phyloP scores from a whole-genome alignment of 2,329 filamentous ascomycete genomes.

The Colletotrichum sp. region DNA sequence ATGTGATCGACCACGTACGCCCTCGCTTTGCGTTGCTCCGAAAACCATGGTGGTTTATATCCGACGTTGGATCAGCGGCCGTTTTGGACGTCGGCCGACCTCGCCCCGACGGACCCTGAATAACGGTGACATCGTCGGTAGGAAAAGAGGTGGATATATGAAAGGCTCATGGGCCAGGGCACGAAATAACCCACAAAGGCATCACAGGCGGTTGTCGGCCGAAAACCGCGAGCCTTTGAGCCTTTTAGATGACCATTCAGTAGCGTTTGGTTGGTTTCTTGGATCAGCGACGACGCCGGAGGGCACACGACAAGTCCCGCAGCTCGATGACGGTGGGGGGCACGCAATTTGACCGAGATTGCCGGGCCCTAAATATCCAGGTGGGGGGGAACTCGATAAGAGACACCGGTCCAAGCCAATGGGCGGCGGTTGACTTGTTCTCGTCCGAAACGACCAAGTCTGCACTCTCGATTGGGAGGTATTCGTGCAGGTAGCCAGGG shows the following conservation, averaged over 20 bases:
- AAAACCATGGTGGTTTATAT: slow-evolving; percentile 10
- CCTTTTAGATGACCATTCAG: slow-evolving; percentile 7
- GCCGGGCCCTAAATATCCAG: slow-evolving; percentile 17
- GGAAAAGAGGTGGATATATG: background rate
- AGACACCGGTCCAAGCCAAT: slow-evolving; percentile 7
- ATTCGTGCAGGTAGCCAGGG: background rate
- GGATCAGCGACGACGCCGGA: background rate
- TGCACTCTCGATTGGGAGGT: background rate
- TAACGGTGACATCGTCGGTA: background rate
- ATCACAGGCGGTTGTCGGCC: background rate
- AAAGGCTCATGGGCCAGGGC: background rate
- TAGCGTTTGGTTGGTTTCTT: slow-evolving; percentile 10
- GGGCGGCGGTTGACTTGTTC: background rate
- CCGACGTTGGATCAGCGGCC: background rate
- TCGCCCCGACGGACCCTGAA: background rate
- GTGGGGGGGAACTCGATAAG: slow-evolving; percentile 16
- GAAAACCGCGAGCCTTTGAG: background rate
- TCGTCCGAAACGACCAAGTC: slow-evolving; percentile 14
- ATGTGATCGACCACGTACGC: slow-evolving; percentile 8
- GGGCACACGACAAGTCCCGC: slow-evolving; percentile 10
- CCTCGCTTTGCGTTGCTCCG: slow-evolving; percentile 2
- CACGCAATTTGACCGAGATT: slow-evolving; percentile 21
- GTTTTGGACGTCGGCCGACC: slow-evolving; percentile 7
- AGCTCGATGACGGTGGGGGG: slow-evolving; percentile 6
- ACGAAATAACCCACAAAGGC: background rate